Evolutionary conservation across 1,284 basidiomycete species (phyloP).

Genomic region (Leccinum pachyderme): DNA sequence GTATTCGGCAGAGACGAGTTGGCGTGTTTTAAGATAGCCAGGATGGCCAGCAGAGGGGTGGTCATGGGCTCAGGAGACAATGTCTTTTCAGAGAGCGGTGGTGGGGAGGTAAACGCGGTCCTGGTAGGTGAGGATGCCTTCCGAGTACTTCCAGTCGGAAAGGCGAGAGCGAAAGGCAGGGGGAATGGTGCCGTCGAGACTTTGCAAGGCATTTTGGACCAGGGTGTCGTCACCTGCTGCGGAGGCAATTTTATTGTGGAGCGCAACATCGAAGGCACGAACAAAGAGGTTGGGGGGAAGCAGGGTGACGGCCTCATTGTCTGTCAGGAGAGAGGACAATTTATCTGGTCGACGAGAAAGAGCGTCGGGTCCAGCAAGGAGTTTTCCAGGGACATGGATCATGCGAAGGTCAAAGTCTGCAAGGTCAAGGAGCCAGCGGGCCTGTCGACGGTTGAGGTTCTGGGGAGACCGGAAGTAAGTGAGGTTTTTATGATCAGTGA

Average conservation of each 20-base stretch:
- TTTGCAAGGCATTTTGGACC: neutral
- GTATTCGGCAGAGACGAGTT: too few relatives aligned
- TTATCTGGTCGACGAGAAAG: neutral
- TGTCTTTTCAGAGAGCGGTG: too few relatives aligned
- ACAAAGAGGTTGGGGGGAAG: neutral
- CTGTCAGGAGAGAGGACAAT: neutral
- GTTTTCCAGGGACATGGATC: neutral
- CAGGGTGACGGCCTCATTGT: neutral
- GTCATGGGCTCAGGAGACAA: neutral
- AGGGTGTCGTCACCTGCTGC: fast-evolving
- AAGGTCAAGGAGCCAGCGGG: too few relatives aligned
- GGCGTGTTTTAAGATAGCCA: neutral
- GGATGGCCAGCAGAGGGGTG: neutral
- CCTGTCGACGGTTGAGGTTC: too few relatives aligned
- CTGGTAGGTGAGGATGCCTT: neutral
- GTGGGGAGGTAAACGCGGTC: neutral
- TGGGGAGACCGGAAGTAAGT: too few relatives aligned
- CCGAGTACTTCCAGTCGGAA: neutral
- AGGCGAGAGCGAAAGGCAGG: neutral
- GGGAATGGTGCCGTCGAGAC: neutral
- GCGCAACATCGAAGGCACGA: neutral
- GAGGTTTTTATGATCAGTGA: too few relatives aligned
- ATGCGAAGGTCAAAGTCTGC: too few relatives aligned
- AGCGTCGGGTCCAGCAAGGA: neutral
- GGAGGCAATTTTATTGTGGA: neutral